Percentiles rank a stretch among this genome's conserved stretches.
phyloP scores from a whole-genome alignment of 306 rosid genomes.

The Trichosanthes truncata region DNA sequence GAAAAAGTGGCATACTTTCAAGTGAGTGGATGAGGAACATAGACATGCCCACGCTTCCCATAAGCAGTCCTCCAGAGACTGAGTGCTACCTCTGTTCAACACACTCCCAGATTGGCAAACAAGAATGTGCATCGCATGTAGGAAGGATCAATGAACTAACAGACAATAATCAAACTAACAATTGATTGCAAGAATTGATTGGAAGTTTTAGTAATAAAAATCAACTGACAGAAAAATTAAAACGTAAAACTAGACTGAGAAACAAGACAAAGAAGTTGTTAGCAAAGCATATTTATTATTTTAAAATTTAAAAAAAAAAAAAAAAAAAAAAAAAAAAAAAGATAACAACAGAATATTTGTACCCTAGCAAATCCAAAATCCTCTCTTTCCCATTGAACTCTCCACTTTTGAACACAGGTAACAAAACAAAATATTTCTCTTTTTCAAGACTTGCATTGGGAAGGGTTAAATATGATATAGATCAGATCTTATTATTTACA shows the following conservation, averaged over 20 bases:
- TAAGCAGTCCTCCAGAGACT: slow-evolving; percentile 81
- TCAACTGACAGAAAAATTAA: background rate
- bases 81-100: slow-evolving; percentile 38
- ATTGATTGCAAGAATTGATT: background rate
- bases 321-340: background rate
- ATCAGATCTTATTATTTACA: background rate
- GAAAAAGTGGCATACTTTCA: slow-evolving; percentile 42
- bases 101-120: slow-evolving; percentile 22
- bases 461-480: background rate
- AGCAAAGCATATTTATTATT: background rate
- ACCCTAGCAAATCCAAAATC: background rate
- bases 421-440: background rate
- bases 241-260: background rate
- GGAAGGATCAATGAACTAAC: slow-evolving; percentile 8
- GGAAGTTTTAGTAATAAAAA: background rate
- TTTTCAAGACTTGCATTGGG: background rate
- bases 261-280: background rate
- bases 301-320: background rate
- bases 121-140: slow-evolving; percentile 16
- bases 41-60: slow-evolving; percentile 99
- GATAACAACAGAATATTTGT: background rate
- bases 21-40: slow-evolving; percentile 72
- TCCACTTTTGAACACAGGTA: background rate
- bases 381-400: background rate
- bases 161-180: background rate